phyloP scores from a whole-genome alignment of 805 yeast species.

The Suhomyces sp. region DNA sequence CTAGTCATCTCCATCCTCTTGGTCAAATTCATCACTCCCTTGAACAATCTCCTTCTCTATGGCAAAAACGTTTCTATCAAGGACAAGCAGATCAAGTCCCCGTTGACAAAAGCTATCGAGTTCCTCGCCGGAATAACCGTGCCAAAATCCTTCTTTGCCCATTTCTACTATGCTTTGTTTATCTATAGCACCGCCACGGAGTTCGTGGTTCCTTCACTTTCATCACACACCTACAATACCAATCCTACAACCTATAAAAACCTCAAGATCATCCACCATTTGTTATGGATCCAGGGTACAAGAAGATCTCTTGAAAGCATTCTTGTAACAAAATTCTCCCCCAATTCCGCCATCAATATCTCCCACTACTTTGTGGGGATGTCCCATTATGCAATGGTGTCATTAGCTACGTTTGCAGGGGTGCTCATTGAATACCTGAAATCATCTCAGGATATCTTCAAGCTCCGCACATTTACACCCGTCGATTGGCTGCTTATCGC shows the following conservation, averaged over 20 bases:
- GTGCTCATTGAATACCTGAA: too few species aligned
- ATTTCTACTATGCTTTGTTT: conserved; percentile 55
- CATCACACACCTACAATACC: conserved; percentile 17
- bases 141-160: conserved; percentile 62
- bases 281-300: conserved; percentile 47
- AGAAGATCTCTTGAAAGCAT: conserved; percentile 58
- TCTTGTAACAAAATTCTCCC: conserved; percentile 46
- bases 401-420: not conserved
- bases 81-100: not conserved
- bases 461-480: not conserved
- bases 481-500: conserved; percentile 26
- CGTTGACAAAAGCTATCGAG: too few species aligned
- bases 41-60: conserved; percentile 21
- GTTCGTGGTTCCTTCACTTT: conserved; percentile 15
- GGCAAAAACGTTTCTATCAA: conserved; percentile 18
- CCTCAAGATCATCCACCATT: conserved; percentile 20
- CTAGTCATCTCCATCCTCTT: too few species aligned
- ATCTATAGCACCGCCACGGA: conserved; percentile 15
- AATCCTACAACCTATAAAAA: conserved; percentile 15
- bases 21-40: conserved; percentile 15
- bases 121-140: conserved; percentile 37
- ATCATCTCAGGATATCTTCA: too few species aligned
- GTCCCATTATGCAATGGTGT: conserved; percentile 51
- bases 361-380: conserved; percentile 68
- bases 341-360: conserved; percentile 56